phyloP scores from a whole-genome alignment of 305 asterid species.

The Nicotiana rustica region DNA sequence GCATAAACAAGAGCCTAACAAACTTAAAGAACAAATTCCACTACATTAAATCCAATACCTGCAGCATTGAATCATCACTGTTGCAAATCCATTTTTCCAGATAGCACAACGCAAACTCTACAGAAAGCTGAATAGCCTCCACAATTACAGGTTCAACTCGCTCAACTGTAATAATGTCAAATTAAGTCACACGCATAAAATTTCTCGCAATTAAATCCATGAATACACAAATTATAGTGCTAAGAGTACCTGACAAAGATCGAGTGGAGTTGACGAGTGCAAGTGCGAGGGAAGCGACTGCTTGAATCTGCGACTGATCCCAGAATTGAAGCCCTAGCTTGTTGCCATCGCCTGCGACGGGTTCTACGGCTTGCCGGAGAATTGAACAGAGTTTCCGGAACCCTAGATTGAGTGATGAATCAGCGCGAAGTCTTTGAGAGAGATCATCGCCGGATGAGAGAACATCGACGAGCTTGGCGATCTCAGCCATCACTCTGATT shows the following conservation, averaged over 20 bases:
- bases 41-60: slow-evolving; percentile 68
- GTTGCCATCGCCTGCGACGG: slow-evolving; percentile 47
- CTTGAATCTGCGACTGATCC: slow-evolving; percentile 82
- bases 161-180: slow-evolving; percentile 67
- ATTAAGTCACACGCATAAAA: neutral
- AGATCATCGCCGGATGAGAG: slow-evolving; percentile 66
- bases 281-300: slow-evolving; percentile 72
- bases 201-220: neutral
- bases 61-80: slow-evolving; percentile 60
- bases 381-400: slow-evolving; percentile 70
- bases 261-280: slow-evolving; percentile 72
- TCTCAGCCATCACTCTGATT: slow-evolving; percentile 83
- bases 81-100: slow-evolving; percentile 70
- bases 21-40: slow-evolving; percentile 29
- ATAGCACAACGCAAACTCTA: slow-evolving; percentile 82
- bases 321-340: slow-evolving; percentile 77
- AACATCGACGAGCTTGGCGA: slow-evolving; percentile 82
- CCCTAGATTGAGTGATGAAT: slow-evolving; percentile 74
- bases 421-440: slow-evolving; percentile 69
- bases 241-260: slow-evolving; percentile 64
- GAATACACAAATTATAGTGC: neutral
- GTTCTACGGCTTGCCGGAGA: slow-evolving; percentile 67
- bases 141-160: slow-evolving; percentile 78
- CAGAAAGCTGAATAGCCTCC: slow-evolving; percentile 76
- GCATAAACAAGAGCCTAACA: slow-evolving; percentile 26